Base-by-base conservation (phyloP, 495 filamentous ascomycete species). In the Parathielavia appendiculata region DNA sequence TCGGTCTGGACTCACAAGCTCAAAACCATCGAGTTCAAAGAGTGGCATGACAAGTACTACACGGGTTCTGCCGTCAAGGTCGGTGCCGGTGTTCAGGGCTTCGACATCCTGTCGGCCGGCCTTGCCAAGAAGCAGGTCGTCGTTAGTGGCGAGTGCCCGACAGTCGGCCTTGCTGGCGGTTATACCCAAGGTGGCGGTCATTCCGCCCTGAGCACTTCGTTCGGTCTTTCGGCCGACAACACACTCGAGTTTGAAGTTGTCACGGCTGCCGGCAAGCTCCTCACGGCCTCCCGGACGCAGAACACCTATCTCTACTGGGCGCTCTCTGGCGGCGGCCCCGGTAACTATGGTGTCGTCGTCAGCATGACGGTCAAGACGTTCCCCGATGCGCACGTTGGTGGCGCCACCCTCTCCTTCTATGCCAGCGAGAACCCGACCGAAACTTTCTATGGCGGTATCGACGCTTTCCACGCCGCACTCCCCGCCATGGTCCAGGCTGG, bases 171-270 rank as follows among this genome's bases (percentile, higher is more conserved):
- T 20, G 72, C 74, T 5, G 80, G 79, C 32, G 79, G 79, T 8
- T 81, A 83, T 60, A 80, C 71, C 19, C 81, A 83, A 64, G 85
- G 84, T 5, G 86, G 84, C 23, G 86, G 86, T 5, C 85, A 88
- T 61, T 70, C 71, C 12, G 79, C 66, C 0, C 68, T 89, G 1
- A 66, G 69, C 36, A 79, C 79, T 2, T 70, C 68, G 6, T 83
- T 81, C 48, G 87, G 86, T 0, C 68, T 89, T 1, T 82, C 70
- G 1, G 82, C 85, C 0, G 85, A 87, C 59, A 76, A 86, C 52
- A 70, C 77, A 0, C 75, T 88, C 2, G 75, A 80, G 59, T 85
- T 72, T 70, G 78, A 88, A 61, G 81, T 86, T 1, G 71, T 86
- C 9, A 80, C 79, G 17, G 78, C 75, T 0, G 54, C 60, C 5